phyloP scores from a whole-genome alignment of 306 rosid genomes.

The Neltuma alba region DNA sequence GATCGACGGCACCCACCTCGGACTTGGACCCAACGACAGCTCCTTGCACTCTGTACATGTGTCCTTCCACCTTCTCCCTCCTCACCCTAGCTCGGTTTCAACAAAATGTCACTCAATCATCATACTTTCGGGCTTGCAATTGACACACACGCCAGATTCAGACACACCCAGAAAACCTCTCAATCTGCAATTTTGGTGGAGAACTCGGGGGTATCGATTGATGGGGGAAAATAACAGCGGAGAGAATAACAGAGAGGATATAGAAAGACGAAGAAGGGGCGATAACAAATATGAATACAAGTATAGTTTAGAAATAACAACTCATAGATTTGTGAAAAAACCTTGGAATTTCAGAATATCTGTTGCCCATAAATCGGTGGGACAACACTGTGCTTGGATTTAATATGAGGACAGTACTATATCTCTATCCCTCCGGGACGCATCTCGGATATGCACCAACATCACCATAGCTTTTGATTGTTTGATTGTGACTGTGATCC shows the following conservation, averaged over 20 bases:
- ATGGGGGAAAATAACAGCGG: background rate
- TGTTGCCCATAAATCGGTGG: no score
- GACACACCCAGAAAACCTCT: background rate
- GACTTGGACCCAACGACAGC: slow-evolving; percentile 47
- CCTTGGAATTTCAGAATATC: no score
- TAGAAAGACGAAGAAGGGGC: background rate
- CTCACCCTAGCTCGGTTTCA: background rate
- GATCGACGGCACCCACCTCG: slow-evolving; percentile 52
- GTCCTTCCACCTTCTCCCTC: slow-evolving; percentile 21
- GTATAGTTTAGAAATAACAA: background rate
- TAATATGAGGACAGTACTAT: background rate
- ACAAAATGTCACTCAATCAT: background rate
- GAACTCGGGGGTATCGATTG: background rate
- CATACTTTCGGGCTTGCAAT: background rate
- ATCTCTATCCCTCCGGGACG: background rate
- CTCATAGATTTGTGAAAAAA: no score
- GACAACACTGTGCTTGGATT: background rate
- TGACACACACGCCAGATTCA: background rate
- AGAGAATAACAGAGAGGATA: background rate
- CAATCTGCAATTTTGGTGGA: background rate
- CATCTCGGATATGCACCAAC: background rate
- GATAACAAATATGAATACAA: background rate
- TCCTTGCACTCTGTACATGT: slow-evolving; percentile 53
- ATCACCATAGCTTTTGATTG: background rate
- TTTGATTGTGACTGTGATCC: background rate